Base-by-base conservation (phyloP, 2,329 filamentous ascomycete species). In the Curvularia sp. region DNA sequence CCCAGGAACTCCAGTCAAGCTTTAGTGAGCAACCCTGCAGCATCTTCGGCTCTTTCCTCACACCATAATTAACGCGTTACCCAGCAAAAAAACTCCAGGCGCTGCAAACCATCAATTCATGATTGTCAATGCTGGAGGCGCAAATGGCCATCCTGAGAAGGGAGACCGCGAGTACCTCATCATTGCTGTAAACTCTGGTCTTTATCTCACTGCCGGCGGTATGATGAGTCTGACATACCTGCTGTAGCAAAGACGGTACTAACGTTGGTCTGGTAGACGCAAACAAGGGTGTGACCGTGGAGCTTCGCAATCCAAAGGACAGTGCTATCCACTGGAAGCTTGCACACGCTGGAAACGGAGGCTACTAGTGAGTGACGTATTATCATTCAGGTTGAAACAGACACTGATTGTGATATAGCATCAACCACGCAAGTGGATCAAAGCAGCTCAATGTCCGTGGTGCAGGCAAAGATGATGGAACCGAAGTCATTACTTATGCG, bases 121-220 rank as follows among this genome's bases (percentile, higher is more conserved):
- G 12, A 57, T 57, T 20, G 42, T 48, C 28, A 18, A 35, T 8
- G 55, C 55, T 15, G 55, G 55, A 28, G 43, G 42, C 33, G 2
- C 10, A 2, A 15, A 20, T 6, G 20, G 24, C 18, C 33, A 49
- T 13, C 20, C 53, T 26, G 53, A 55, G 39, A 49, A 33, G 18
- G 53, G 53, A 7, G 53, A 55, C 46, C 53, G 46, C 30, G 55
- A 53, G 46, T 53, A 53, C 18, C 43, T 53, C 35, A 57, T 57
- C 49, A 57, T 57, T 13, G 20, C 42, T 6, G 55, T 4, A 3
- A 42, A 48, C 20, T 57, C 55, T 13, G 55, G 55, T 7, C 43
- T 57, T 28, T 57, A 53, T n/a, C 5, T 57, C 5, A 26, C 41
- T 7, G 22, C 20, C 7, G 12, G 26, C 2, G 33, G 54, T 57